Evolutionary conservation across 331 rosid genomes (phyloP).

Genomic region (Ulmus americana): DNA sequence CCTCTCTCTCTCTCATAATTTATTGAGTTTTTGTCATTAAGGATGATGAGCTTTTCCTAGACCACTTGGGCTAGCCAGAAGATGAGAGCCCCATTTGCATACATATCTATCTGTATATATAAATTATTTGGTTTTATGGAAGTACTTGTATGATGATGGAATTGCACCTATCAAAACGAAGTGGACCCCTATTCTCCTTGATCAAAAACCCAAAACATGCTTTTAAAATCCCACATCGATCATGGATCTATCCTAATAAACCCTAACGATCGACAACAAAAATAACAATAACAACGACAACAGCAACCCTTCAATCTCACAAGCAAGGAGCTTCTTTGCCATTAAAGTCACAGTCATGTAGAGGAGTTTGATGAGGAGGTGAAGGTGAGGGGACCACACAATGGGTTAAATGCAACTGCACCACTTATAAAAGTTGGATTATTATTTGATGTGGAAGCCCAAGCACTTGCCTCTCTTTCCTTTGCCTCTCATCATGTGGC

Average conservation of each 20-base stretch:
- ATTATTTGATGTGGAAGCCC: slow-evolving; percentile 40
- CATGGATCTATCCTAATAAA: not conserved
- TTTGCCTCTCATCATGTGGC: slow-evolving; percentile 45
- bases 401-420: slow-evolving; percentile 45
- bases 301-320: slow-evolving; percentile 33
- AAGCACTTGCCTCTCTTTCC: slow-evolving; percentile 28
- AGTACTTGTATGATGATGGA: slow-evolving; percentile 4
- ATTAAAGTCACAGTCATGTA: slow-evolving; percentile 52
- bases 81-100: too few species aligned
- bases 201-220: slow-evolving; percentile 20
- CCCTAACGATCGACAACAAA: slow-evolving; percentile 32
- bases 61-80: slow-evolving; percentile 2
- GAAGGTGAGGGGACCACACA: slow-evolving; percentile 54
- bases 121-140: not conserved
- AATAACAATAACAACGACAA: slow-evolving; percentile 25
- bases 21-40: slow-evolving; percentile 20
- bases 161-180: slow-evolving; percentile 18
- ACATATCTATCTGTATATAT: slow-evolving; percentile 3
- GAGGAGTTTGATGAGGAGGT: slow-evolving; percentile 1
- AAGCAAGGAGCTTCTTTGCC: slow-evolving; percentile 34
- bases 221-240: slow-evolving; percentile 11
- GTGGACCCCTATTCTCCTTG: slow-evolving; percentile 8
- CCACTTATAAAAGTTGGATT: slow-evolving; percentile 37
- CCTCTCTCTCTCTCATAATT: slow-evolving; percentile 13
- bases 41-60: slow-evolving; percentile 17